Evolutionary conservation across 2,329 filamentous ascomycete species (phyloP).

Genomic region (Fusarium sororula): DNA sequence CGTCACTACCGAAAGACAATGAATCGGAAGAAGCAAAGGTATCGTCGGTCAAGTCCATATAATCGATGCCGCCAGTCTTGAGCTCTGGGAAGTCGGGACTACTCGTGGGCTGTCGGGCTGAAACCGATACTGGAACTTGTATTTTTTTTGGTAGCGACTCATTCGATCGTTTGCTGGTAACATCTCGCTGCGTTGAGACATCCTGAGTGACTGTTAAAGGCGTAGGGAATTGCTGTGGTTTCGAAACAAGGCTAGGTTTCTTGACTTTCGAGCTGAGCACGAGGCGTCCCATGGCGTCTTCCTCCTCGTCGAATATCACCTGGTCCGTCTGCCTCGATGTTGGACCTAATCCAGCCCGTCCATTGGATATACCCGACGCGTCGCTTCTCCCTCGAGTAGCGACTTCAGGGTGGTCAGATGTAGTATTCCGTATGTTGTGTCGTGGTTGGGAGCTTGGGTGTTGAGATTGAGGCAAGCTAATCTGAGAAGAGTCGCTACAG

Average conservation of each 20-base stretch:
- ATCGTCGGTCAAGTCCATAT: constrained; percentile 54
- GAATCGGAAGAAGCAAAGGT: constrained; percentile 48
- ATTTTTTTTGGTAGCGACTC: constrained; percentile 43
- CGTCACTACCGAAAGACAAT: constrained; percentile 49
- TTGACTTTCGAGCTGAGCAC: constrained; percentile 55
- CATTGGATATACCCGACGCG: constrained; percentile 32
- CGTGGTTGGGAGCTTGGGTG: constrained; percentile 9
- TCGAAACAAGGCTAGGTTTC: constrained; percentile 56
- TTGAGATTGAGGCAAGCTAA: constrained; percentile 41
- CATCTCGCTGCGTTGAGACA: constrained; percentile 26
- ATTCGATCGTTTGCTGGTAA: constrained; percentile 16
- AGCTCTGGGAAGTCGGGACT: constrained; percentile 49
- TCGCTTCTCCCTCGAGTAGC: neutral
- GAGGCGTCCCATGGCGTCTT: constrained; percentile 56
- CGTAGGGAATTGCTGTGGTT: constrained; percentile 52
- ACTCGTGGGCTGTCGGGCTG: constrained; percentile 14
- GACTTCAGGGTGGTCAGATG: constrained; percentile 3
- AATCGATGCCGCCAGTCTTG: constrained; percentile 49
- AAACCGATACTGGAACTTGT: constrained; percentile 11
- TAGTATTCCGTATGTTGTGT: neutral
- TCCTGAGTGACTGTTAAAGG: constrained; percentile 45
- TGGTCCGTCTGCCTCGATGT: constrained; percentile 40
- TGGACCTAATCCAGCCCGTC: constrained; percentile 31
- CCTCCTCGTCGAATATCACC: constrained; percentile 40
- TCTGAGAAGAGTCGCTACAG: constrained; percentile 40